Base-by-base conservation (phyloP, 805 yeast genomes). In the Blastobotrys chiropterorum region DNA sequence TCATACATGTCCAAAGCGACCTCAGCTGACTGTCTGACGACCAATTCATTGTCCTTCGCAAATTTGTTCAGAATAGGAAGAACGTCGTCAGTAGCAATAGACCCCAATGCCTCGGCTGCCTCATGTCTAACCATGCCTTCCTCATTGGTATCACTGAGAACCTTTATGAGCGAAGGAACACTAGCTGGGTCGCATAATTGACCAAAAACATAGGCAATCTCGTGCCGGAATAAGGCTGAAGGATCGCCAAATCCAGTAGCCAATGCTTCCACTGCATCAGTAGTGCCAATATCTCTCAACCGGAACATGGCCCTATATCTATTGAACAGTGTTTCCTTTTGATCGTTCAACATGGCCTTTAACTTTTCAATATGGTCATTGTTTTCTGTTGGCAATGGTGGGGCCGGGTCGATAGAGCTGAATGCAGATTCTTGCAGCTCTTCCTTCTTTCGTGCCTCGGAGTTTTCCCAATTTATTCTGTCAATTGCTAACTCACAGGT, bases 61-160 rank as follows among this genome's bases (percentile, higher is more conserved):
- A 86, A 86, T 44, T 82, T 73, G 67, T 86, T 79, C 64, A 95
- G 79, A 38, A 94, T 85, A 14, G 97, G 97, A 58, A 92, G 76
- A 39, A 92, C 96, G 53, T 92, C 97, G 63, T 88, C 96, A 7
- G 97, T 88, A 22, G 97, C 98, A 67, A 94, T 94, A 26, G 96
- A 81, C 22, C 99, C 99, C 62, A 95, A 77, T 21, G 99, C 99
- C 73, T 94, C 99, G 21, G 98, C 99, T 53, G 98, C 99, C 73
- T 94, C 99, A 67, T 94, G 99, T 73, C 99, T 85, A 34, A 95
- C 99, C 99, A 94, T 94, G 57, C 95, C 96, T 49, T 95, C 98
- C 73, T 94, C 97, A 14, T 71, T 65, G 54, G 76, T 79, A 68
- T 87, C 81, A 60, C 82, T 82, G 61, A 95, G 78, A 2, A 94